Evolutionary conservation across 495 filamentous ascomycete genomes (phyloP).

Genomic region (Friedmanniomyces endolithicus): DNA sequence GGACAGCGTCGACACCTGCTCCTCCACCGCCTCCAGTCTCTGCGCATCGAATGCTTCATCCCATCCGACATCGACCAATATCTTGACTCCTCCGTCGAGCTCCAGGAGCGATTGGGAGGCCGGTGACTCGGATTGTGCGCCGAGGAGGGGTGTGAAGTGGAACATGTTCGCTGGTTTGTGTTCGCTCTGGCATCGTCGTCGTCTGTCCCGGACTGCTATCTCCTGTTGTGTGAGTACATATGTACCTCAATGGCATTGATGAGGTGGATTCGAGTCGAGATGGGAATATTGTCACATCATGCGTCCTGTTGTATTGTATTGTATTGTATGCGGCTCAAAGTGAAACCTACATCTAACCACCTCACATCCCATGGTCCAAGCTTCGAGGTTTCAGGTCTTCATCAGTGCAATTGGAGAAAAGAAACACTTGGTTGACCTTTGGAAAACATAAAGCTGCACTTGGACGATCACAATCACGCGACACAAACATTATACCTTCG

Average conservation of each 20-base stretch:
- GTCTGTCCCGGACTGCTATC: background rate
- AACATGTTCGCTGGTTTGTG: slow-evolving; percentile 53
- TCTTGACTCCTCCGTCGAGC: slow-evolving; percentile 91
- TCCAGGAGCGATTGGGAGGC: slow-evolving; percentile 92
- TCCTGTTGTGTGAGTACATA: background rate
- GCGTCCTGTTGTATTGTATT: too few species aligned
- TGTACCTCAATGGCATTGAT: too few species aligned
- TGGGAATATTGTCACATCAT: too few species aligned
- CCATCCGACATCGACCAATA: slow-evolving; percentile 92
- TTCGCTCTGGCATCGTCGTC: background rate
- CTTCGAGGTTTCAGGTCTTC: background rate
- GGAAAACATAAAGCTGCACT: too few species aligned
- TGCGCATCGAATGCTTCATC: slow-evolving; percentile 73
- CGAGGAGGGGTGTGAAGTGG: slow-evolving; percentile 82
- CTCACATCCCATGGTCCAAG: background rate
- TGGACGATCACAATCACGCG: too few species aligned
- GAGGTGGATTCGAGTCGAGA: too few species aligned
- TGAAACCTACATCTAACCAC: background rate
- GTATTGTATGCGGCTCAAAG: background rate
- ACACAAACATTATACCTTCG: too few species aligned
- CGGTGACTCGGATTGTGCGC: slow-evolving; percentile 71
- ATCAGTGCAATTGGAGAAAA: too few species aligned
- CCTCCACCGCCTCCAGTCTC: slow-evolving; percentile 76
- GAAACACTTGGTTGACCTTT: too few species aligned
- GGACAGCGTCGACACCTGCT: slow-evolving; percentile 83